phyloP scores from a whole-genome alignment of 139 green algal species.

The Zygnema circumcarinatum region DNA sequence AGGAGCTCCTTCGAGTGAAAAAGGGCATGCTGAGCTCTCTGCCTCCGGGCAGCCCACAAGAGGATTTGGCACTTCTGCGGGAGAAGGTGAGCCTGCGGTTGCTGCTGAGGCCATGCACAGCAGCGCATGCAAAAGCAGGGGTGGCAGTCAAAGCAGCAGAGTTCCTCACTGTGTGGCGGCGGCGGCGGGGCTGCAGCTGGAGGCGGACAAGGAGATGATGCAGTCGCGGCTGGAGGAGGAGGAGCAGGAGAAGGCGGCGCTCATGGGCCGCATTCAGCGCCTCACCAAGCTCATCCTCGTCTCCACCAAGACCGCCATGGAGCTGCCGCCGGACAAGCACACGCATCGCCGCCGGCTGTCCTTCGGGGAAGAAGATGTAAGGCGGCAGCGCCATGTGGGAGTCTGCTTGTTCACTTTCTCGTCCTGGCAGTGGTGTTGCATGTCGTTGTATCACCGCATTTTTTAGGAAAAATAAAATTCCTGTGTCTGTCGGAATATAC shows the following conservation, averaged over 20 bases:
- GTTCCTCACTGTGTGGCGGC: too few species aligned
- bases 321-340: background rate
- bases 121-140: background rate
- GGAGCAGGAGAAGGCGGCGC: conserved; percentile 68
- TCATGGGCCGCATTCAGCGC: conserved; percentile 66
- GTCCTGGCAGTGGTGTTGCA: background rate
- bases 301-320: conserved; percentile 57
- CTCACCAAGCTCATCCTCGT: conserved; percentile 73
- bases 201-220: conserved; percentile 65
- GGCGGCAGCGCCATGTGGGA: too few species aligned
- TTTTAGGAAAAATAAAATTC: too few species aligned
- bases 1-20: conserved; percentile 73
- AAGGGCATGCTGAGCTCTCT: conserved; percentile 30
- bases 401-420: background rate
- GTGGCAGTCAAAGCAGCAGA: background rate
- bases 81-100: conserved; percentile 11
- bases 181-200: too few species aligned
- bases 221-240: conserved; percentile 79
- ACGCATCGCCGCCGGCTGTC: conserved; percentile 34
- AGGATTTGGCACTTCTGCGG: conserved; percentile 19
- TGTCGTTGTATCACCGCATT: background rate
- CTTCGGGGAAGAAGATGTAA: conserved; percentile 58
- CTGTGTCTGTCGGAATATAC: background rate
- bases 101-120: too few species aligned
- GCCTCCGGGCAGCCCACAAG: background rate